These are phyloP conservation scores for Blastomyces gilchristii DNA, from an alignment of 2,329 filamentous ascomycete species.

Conservation along the genomic window DNA sequence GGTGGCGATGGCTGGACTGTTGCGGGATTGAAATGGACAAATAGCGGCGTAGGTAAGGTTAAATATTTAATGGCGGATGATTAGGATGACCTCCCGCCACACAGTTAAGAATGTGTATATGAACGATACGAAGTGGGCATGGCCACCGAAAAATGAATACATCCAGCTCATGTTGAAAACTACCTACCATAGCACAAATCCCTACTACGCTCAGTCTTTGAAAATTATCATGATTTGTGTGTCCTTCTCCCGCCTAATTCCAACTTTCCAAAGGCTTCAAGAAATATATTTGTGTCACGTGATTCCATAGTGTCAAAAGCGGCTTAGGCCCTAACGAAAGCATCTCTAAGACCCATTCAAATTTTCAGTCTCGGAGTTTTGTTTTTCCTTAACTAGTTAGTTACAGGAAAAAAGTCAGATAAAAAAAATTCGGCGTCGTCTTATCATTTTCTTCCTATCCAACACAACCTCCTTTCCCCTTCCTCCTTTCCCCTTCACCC, in stretches of 20 bases:
- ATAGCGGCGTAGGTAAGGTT: not conserved
- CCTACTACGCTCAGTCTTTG: not conserved
- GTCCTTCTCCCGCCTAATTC: not conserved
- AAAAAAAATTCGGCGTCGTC: not conserved
- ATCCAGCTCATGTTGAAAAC: not conserved
- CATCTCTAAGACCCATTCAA: not conserved
- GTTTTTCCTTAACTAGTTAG: not conserved
- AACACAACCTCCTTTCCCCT: conserved; percentile 2
- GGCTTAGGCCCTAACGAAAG: not conserved
- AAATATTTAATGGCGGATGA: not conserved
- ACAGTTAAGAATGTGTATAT: not conserved
- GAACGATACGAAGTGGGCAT: not conserved
- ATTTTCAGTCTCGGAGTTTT: conserved; percentile 5
- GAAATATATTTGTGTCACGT: not conserved
- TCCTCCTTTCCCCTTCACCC: not conserved
- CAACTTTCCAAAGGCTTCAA: not conserved
- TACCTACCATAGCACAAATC: not conserved
- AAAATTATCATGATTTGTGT: not conserved
- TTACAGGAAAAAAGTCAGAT: not conserved
- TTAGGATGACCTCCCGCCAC: not conserved
- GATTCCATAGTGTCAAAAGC: not conserved
- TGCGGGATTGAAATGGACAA: not conserved
- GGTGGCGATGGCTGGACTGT: not conserved
- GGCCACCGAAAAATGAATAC: not conserved
- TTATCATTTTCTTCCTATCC: conserved; percentile 1